Conservation (phyloP, 768 basidiomycete genomes). For the Leccinum obscurum region DNA sequence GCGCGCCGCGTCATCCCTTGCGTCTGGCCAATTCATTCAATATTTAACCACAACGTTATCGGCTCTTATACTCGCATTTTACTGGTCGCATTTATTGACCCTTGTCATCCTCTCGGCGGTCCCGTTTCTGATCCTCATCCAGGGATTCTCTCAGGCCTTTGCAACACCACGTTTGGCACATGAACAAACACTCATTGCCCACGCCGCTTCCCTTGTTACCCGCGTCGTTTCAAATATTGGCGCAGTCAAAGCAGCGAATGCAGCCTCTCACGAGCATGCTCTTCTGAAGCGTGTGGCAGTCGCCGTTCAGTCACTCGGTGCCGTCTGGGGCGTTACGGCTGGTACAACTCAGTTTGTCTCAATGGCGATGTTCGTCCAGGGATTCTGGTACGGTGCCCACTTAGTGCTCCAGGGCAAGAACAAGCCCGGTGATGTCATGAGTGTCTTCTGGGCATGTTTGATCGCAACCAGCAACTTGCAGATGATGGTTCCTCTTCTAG, state of each 20-base stretch:
- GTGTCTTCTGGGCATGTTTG: slow-evolving; percentile 95
- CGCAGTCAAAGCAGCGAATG: slow-evolving; percentile 94
- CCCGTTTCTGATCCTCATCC: slow-evolving; percentile 76
- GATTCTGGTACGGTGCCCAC: slow-evolving; percentile 93
- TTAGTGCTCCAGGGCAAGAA: slow-evolving; percentile 79
- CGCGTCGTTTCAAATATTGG: slow-evolving; percentile 74
- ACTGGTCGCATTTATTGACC: slow-evolving; percentile 78
- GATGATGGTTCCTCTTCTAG: too few relatives aligned
- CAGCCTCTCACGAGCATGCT: slow-evolving; percentile 54
- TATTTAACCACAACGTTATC: slow-evolving; percentile 78
- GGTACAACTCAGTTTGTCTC: slow-evolving; percentile 77
- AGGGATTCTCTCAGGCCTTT: slow-evolving; percentile 69
- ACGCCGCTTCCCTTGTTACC: slow-evolving; percentile 79
- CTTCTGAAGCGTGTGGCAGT: slow-evolving; percentile 44
- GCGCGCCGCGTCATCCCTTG: slow-evolving; percentile 78
- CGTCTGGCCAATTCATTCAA: slow-evolving; percentile 76
- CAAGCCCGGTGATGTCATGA: slow-evolving; percentile 79
- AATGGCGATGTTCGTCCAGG: slow-evolving; percentile 93
- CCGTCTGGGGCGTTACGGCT: slow-evolving; percentile 74
- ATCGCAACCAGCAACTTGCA: too few relatives aligned
- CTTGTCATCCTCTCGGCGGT: slow-evolving; percentile 91
- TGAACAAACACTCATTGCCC: slow-evolving; percentile 67
- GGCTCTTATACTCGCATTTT: slow-evolving; percentile 80
- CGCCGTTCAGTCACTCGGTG: slow-evolving; percentile 54
- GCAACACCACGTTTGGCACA: slow-evolving; percentile 63